Evolutionary conservation across 306 rosid species (phyloP).

Genomic region (Neltuma alba): DNA sequence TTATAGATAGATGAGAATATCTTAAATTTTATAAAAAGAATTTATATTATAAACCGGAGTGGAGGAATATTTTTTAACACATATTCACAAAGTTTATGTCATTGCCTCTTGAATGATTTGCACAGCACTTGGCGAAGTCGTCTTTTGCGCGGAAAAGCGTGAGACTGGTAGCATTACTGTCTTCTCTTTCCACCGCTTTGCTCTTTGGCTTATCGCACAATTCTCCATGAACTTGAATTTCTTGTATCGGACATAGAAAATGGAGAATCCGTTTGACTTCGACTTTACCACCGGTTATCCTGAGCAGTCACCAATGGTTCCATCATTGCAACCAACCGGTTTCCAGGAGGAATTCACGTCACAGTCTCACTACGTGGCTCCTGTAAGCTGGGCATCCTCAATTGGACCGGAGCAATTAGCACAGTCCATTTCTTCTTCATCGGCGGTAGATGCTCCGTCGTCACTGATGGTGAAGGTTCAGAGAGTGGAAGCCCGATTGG

Average conservation of each 20-base stretch:
- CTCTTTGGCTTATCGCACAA: slow-evolving; percentile 7
- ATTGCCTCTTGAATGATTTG: background rate
- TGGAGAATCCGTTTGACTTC: slow-evolving; percentile 53
- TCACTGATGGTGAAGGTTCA: slow-evolving; percentile 32
- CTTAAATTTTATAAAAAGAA: no score
- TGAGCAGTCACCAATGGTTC: slow-evolving; percentile 33
- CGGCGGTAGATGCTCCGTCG: slow-evolving; percentile 43
- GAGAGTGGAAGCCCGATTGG: slow-evolving; percentile 17
- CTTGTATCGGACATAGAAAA: slow-evolving; percentile 17
- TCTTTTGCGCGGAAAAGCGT: background rate
- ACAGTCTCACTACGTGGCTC: background rate
- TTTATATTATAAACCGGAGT: no score
- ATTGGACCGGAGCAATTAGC: slow-evolving; percentile 35
- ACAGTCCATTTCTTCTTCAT: slow-evolving; percentile 30
- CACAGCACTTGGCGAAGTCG: background rate
- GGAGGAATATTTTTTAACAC: no score
- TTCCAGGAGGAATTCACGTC: background rate
- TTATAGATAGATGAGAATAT: no score
- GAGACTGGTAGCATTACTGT: background rate
- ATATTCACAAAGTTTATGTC: background rate
- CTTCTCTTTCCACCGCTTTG: slow-evolving; percentile 1
- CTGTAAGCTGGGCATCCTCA: slow-evolving; percentile 16
- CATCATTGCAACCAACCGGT: slow-evolving; percentile 22
- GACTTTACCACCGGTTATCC: slow-evolving; percentile 27
- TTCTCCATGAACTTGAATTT: background rate